phyloP scores from a whole-genome alignment of 176 grass and related monocot genomes.

The Hyparrhenia diplandra region DNA sequence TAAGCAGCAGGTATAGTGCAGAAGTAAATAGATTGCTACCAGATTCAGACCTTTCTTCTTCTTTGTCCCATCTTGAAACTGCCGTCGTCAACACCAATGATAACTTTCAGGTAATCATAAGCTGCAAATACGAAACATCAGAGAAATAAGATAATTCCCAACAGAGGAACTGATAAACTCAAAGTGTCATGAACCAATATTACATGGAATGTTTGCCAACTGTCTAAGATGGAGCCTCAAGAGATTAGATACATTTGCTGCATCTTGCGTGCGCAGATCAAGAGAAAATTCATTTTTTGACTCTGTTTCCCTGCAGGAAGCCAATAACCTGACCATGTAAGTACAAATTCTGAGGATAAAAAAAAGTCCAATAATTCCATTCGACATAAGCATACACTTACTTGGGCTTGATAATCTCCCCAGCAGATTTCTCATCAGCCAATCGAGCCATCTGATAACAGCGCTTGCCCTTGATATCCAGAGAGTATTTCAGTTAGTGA shows the following conservation, averaged over 20 bases:
- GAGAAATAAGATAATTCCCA: constrained; percentile 30
- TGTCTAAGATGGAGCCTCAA: constrained; percentile 65
- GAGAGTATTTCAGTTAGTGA: constrained; percentile 18
- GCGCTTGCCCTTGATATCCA: constrained; percentile 62
- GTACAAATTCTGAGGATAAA: neutral
- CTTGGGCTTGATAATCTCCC: constrained; percentile 46
- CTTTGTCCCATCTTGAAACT: constrained; percentile 72
- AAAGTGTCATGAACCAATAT: constrained; percentile 28
- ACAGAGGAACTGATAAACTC: constrained; percentile 22
- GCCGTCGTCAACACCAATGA: constrained; percentile 48
- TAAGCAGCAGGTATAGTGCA: neutral
- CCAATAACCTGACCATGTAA: constrained; percentile 5
- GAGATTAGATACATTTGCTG: constrained; percentile 58
- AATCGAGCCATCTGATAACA: constrained; percentile 57
- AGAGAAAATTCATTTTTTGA: constrained; percentile 43
- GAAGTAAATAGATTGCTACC: constrained; percentile 19
- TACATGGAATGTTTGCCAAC: constrained; percentile 84
- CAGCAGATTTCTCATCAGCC: constrained; percentile 69
- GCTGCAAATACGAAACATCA: constrained; percentile 39
- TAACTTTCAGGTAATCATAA: constrained; percentile 60
- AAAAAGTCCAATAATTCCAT: neutral
- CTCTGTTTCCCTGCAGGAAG: constrained; percentile 54
- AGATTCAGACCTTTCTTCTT: constrained; percentile 66
- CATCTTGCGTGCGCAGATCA: constrained; percentile 47
- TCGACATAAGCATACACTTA: constrained; percentile 10